A percentile compares a stretch with the other conserved stretches of the same genome.
Evolutionary conservation across 1,139 yeast species (phyloP).

Genomic region (Pneumocystis oryctolagi): DNA sequence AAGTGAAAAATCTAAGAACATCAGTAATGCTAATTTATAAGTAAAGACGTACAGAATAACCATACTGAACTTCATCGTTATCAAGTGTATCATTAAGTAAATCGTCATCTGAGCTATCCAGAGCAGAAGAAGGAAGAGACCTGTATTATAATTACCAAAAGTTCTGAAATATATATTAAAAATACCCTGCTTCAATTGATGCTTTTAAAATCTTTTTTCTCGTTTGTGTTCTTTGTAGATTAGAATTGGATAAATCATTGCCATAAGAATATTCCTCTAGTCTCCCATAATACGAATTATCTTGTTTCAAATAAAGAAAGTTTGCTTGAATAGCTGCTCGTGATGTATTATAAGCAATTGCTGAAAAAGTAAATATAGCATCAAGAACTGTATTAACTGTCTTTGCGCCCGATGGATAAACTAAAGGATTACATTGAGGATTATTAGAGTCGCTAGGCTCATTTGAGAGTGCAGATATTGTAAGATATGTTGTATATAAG

Average conservation of each 20-base stretch:
- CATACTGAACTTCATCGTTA: slow-evolving; percentile 25
- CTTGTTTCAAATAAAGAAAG: neutral
- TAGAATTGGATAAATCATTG: slow-evolving; percentile 29
- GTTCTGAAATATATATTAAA: neutral
- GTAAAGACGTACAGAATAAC: neutral
- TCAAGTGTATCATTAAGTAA: slow-evolving; percentile 21
- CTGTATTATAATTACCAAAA: neutral
- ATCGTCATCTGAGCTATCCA: slow-evolving; percentile 35
- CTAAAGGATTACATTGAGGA: slow-evolving; percentile 65
- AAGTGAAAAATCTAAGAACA: neutral
- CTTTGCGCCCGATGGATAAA: slow-evolving; percentile 73
- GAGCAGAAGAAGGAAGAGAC: slow-evolving; percentile 81
- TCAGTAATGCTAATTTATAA: neutral
- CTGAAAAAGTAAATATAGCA: slow-evolving; percentile 82
- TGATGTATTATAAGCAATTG: slow-evolving; percentile 93
- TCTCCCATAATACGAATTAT: neutral
- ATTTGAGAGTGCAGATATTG: slow-evolving; percentile 85
- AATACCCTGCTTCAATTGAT: slow-evolving; percentile 75
- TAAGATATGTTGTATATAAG: slow-evolving; percentile 78
- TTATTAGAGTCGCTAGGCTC: slow-evolving; percentile 73
- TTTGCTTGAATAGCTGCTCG: slow-evolving; percentile 67
- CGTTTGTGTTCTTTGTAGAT: slow-evolving; percentile 55
- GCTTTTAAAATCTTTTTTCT: slow-evolving; percentile 78
- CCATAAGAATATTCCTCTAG: slow-evolving; percentile 23
- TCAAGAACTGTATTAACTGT: slow-evolving; percentile 80